These are phyloP conservation scores for Pseudoturritis turrita DNA, from an alignment of 345 rosid species.

Conservation along the genomic window DNA sequence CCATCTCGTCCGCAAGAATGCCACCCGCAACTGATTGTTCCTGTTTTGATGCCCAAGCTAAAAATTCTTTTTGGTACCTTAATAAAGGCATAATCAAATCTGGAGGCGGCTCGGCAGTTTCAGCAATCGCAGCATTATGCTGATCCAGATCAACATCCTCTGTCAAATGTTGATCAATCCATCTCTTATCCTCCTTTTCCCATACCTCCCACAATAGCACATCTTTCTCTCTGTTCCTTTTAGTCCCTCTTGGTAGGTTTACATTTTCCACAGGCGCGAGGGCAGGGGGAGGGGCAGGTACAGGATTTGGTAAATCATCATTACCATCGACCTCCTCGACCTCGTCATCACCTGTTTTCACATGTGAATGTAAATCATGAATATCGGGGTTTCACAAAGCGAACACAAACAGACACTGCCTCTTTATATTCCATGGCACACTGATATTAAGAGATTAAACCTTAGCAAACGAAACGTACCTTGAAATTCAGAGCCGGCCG, in stretches of 20 bases:
- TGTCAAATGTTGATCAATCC: constrained; percentile 51
- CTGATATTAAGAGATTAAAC: no score
- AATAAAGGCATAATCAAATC: constrained; percentile 68
- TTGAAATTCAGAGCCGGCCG: not conserved
- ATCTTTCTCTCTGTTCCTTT: constrained; percentile 28
- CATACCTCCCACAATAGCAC: constrained; percentile 63
- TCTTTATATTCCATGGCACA: no score
- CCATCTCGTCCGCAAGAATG: constrained; percentile 99
- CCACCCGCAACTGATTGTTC: constrained; percentile 81
- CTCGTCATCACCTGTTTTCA: constrained; percentile 16
- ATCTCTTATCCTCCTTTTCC: constrained; percentile 65
- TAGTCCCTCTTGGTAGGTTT: constrained; percentile 22
- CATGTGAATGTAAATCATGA: not conserved
- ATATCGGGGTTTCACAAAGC: not conserved
- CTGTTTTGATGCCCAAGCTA: constrained; percentile 91
- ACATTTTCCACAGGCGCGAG: not conserved
- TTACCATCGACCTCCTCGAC: not conserved
- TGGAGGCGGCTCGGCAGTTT: constrained; percentile 61
- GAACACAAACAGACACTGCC: no score
- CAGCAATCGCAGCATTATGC: constrained; percentile 41
- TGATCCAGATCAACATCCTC: constrained; percentile 57
- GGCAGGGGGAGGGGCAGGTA: not conserved
- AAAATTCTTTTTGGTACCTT: constrained; percentile 93
- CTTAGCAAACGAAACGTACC: not conserved
- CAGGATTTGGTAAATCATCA: constrained; percentile 13